phyloP scores from a whole-genome alignment of 1,139 yeast genomes.

The Suhomyces panamericanus region DNA sequence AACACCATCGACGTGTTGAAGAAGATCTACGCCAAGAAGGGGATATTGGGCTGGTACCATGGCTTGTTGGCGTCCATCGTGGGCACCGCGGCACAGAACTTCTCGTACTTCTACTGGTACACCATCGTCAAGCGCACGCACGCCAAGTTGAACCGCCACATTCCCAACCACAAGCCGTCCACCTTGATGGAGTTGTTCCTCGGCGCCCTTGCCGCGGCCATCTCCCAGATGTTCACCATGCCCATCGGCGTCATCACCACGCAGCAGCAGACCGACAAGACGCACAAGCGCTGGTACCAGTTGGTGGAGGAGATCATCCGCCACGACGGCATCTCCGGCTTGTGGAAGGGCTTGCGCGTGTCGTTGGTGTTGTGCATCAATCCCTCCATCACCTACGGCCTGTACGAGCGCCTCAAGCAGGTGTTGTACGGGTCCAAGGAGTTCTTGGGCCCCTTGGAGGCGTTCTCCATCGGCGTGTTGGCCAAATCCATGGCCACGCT shows the following conservation, averaged over 20 bases:
- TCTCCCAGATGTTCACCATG: conserved; percentile 79
- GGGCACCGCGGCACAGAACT: conserved; percentile 78
- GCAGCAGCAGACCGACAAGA: conserved; percentile 69
- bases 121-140: conserved; percentile 67
- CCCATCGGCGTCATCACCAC: conserved; percentile 84
- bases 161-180: conserved; percentile 44
- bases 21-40: conserved; percentile 58
- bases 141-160: conserved; percentile 41
- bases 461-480: conserved; percentile 72
- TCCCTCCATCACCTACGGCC: conserved; percentile 87
- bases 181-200: conserved; percentile 73
- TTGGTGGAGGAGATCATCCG: conserved; percentile 56
- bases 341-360: conserved; percentile 86
- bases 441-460: conserved; percentile 61
- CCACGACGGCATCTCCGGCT: conserved; percentile 71
- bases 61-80: conserved; percentile 70
- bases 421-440: conserved; percentile 49
- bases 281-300: conserved; percentile 42
- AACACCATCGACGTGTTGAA: conserved; percentile 63
- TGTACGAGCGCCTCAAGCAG: conserved; percentile 69
- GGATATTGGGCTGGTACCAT: conserved; percentile 71
- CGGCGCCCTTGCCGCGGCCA: conserved; percentile 84
- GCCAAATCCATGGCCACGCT: conserved; percentile 82
- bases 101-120: conserved; percentile 87
- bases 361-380: conserved; percentile 76